These are phyloP conservation scores for Alloteropsis semialata DNA, from an alignment of 176 grass and related monocot species.

Conservation along the genomic window DNA sequence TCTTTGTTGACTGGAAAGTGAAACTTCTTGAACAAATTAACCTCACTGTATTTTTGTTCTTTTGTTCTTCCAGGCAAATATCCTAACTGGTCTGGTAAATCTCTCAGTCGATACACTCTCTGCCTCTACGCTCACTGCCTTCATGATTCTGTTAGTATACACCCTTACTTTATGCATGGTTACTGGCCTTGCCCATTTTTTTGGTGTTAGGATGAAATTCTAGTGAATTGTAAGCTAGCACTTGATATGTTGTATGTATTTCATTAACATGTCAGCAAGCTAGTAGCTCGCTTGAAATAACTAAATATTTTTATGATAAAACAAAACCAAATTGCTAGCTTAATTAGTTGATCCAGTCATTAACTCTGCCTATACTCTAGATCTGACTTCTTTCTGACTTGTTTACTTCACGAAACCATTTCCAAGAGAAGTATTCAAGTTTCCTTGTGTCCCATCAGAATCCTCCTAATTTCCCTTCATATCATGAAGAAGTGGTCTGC, in stretches of 20 bases:
- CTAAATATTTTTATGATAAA: neutral
- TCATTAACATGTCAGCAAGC: neutral
- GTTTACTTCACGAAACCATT: neutral
- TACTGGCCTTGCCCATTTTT: constrained; percentile 51
- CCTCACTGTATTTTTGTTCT: no score
- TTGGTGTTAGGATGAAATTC: constrained; percentile 73
- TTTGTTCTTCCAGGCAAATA: constrained; percentile 73
- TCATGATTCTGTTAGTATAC: constrained; percentile 65
- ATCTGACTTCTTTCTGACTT: neutral
- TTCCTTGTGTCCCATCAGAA: neutral
- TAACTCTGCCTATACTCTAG: neutral
- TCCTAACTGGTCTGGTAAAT: constrained; percentile 84
- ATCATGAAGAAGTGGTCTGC: neutral
- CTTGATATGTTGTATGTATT: constrained; percentile 3
- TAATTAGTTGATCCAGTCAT: constrained; percentile 3
- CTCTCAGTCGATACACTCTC: constrained; percentile 68
- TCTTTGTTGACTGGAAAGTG: neutral
- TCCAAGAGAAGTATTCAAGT: neutral
- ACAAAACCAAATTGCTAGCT: neutral
- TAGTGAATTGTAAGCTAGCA: constrained; percentile 47
- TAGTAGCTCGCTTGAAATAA: neutral
- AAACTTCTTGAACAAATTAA: no score
- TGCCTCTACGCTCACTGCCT: constrained; percentile 40
- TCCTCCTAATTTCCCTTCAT: neutral
- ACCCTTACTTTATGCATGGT: constrained; percentile 53